A percentile compares a stretch with the other conserved stretches of the same genome.
Conservation (phyloP, 352 stramenopile species). For the Phytophthora megakarya region DNA sequence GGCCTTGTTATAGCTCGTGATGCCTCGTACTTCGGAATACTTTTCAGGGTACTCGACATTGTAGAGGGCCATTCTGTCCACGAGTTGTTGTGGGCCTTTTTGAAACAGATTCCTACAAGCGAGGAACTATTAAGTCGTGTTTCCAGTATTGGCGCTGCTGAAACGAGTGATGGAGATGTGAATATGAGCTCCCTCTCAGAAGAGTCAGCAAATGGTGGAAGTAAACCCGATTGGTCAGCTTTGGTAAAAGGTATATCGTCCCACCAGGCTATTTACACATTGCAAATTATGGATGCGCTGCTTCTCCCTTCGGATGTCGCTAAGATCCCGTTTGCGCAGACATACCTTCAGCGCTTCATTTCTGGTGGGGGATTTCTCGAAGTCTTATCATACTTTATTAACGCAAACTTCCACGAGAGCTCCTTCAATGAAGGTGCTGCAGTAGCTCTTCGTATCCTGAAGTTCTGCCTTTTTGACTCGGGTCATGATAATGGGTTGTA, state of each 20-base stretch:
- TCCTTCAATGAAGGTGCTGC: conserved; percentile 87
- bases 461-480: conserved; percentile 84
- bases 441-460: conserved; percentile 82
- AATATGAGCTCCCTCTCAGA: conserved; percentile 43
- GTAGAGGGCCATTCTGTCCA: conserved; percentile 65
- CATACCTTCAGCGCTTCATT: conserved; percentile 78
- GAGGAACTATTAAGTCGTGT: conserved; percentile 67
- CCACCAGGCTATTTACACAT: conserved; percentile 85
- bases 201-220: conserved; percentile 24
- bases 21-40: conserved; percentile 77
- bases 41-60: conserved; percentile 84
- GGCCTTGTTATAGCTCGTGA: conserved; percentile 70
- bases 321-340: conserved; percentile 61
- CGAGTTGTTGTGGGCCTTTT: conserved; percentile 75
- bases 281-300: conserved; percentile 88
- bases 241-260: conserved; percentile 74
- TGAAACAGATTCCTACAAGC: conserved; percentile 86
- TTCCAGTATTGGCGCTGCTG: conserved; percentile 51
- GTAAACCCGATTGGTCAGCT: conserved; percentile 62
- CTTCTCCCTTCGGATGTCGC: conserved; percentile 71
- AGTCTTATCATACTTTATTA: conserved; percentile 85
- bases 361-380: conserved; percentile 79
- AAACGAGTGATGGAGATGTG: conserved; percentile 42
- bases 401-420: conserved; percentile 63
- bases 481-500: conserved; percentile 54